Evolutionary conservation across 192 early-diverging fungal genomes (phyloP), one percentile per base, ranked within the genome.

Genomic region (Thamnidium elegans): DNA sequence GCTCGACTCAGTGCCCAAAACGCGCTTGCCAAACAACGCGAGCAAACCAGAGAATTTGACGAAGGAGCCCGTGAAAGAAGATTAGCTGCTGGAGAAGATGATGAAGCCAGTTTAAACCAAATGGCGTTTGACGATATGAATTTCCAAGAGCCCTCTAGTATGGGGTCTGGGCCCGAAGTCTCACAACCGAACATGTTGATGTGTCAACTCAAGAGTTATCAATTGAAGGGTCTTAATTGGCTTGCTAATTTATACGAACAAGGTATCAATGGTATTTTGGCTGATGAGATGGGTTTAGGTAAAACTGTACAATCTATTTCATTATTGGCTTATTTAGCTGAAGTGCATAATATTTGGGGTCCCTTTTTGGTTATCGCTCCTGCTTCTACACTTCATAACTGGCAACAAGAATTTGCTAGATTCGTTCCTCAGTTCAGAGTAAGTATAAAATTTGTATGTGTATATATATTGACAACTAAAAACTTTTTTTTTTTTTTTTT

Each of bases 321-420:
- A 7, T 67, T 96, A 42, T 85, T 96, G 74, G 93, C 92, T 7
- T 89, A 94, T 66, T 72, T 96, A 26, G 92, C 93, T 7, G 93
- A 94, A 63, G 83, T 82, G 4, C 86, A 94, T 63, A 86, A 87
- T 62, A 91, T 94, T 51, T 94, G 92, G 92, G 94, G 94, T 13
- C 94, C 94, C 0, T 94, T 92, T 75, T 78, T 96, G 62, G 89
- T 96, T 21, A 90, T 96, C 63, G 89, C 91, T 0, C 94, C 94
- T 1, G 85, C 90, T 0, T 94, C 92, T 36, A 94, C 92, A 0
- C 76, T 96, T 63, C 91, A 92, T 64, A 96, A 96, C 67, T 96
- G 94, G 94, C 89, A 94, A 71, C 88, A 92, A 65, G 94, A 96
- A 77, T 80, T 96, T 30, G 70, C 86, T 14, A 81, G 82, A 31